Conservation (phyloP, 306 rosid genomes). For the Inga laurina region DNA sequence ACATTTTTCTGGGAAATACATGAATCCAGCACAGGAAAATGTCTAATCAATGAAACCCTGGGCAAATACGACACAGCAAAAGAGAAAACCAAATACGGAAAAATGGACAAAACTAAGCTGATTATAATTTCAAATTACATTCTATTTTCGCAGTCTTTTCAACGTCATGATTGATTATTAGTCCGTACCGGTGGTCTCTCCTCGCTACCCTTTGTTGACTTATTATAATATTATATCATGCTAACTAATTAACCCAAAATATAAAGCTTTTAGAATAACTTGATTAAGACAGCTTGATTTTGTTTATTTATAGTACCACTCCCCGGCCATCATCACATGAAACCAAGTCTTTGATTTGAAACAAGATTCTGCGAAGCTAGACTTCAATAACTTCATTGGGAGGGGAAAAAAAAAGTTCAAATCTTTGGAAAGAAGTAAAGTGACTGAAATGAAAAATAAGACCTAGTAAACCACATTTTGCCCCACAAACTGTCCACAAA, state of each 20-base stretch:
- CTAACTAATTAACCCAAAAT: neutral
- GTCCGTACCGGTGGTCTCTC: slow-evolving; percentile 9
- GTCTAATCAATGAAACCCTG: slow-evolving; percentile 26
- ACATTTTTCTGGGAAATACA: slow-evolving; percentile 20
- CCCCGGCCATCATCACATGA: neutral
- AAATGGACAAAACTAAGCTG: slow-evolving; percentile 26
- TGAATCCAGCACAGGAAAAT: slow-evolving; percentile 12
- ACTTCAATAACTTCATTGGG: too few relatives aligned
- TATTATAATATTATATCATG: neutral
- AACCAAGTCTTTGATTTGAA: neutral
- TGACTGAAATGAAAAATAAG: neutral
- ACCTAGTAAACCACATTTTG: neutral
- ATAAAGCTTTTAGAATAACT: slow-evolving; percentile 18
- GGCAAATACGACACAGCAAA: neutral
- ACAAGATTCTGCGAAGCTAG: neutral
- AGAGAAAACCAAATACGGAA: slow-evolving; percentile 16
- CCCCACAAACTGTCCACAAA: neutral
- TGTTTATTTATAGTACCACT: neutral
- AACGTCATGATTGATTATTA: slow-evolving; percentile 23
- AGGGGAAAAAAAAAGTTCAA: neutral
- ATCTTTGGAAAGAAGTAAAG: neutral
- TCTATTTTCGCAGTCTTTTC: slow-evolving; percentile 32
- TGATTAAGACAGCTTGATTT: slow-evolving; percentile 26
- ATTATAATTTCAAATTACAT: slow-evolving; percentile 9
- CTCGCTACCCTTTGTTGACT: slow-evolving; percentile 27